Base-by-base conservation (phyloP, 139 green algal species). In the Pleodorina starrii region DNA sequence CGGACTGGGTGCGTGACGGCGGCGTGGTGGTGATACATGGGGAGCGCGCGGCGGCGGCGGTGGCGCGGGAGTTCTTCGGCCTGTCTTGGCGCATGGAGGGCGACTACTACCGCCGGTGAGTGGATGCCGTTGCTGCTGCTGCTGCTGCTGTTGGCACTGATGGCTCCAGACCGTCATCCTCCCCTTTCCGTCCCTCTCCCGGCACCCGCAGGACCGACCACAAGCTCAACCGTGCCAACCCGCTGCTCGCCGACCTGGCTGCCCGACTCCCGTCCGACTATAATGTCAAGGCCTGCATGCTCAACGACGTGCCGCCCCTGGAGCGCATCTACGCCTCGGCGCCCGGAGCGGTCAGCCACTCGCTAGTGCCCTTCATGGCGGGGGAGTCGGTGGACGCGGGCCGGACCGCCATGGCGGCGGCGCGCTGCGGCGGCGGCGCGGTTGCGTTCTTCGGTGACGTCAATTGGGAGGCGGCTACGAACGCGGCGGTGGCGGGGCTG, bases 201-300 rank as follows among this genome's bases (percentile, higher is more conserved):
- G 7, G 29, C 25, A 66, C 63, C 42, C 63, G 7, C 83, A 88
- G 83, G 66, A 88, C 83, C 21, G 83, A 88, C 60, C 83, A 88
- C 83, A 74, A 60, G 36, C 83, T 88, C 5, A 71, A 81, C 68
- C 0, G 16, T 0, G 5, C 32, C 48, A 40, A 46, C 83, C 83
- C 83, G 46, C 68, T 88, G 63, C 79, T 86, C 11, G 77, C n/a
- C 36, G 27, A 48, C 42, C 46, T 81, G 16, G 63, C 83, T 14
- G 2, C 11, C 17, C 11, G n/a, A 4, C 83, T 88, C 35, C 83
- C 83, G 29, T 2, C 0, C 0, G 35, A 29, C 29, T 88, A 80
- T 63, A 88, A 88, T 63, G 83, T 88, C 63, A 88, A 88, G 68
- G 83, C 83, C 66, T 81, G 63, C 66, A 88, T 88, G 83, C 83